A percentile compares a stretch with the other conserved stretches of the same genome.
Evolutionary conservation across 2,329 filamentous ascomycete species (phyloP).

Genomic region (Chaetomium sp.): DNA sequence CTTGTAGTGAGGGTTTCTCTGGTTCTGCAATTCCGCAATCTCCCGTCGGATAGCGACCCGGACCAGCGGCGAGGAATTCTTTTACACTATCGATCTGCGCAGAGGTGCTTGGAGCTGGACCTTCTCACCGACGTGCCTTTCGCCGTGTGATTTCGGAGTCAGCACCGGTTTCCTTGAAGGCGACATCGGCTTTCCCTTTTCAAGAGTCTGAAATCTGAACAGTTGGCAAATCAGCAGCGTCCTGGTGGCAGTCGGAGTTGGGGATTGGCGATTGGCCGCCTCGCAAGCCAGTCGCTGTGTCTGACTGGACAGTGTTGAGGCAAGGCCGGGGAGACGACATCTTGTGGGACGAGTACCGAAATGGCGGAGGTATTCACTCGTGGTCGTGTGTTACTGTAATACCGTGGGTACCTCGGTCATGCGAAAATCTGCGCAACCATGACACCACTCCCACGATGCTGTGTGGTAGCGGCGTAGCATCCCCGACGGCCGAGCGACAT

Average conservation of each 20-base stretch:
- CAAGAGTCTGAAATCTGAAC: constrained; percentile 25
- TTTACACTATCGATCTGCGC: constrained; percentile 3
- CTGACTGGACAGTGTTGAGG: constrained; percentile 16
- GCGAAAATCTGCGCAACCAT: constrained; percentile 12
- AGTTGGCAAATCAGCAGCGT: constrained; percentile 31
- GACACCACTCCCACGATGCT: neutral
- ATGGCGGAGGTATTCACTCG: constrained; percentile 27
- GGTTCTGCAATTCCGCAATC: constrained; percentile 16
- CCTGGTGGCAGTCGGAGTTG: constrained; percentile 33
- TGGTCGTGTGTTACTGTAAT: constrained; percentile 33
- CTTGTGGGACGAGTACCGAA: neutral
- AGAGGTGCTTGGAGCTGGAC: neutral
- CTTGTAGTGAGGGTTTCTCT: neutral
- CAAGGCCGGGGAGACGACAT: constrained; percentile 17
- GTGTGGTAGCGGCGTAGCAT: constrained; percentile 29
- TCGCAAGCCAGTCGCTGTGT: constrained; percentile 30
- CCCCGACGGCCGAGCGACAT: constrained; percentile 19
- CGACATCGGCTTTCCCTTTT: constrained; percentile 16
- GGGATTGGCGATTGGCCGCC: constrained; percentile 44
- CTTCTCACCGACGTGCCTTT: neutral
- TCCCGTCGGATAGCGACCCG: constrained; percentile 20
- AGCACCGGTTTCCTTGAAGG: neutral
- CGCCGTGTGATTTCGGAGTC: constrained; percentile 9
- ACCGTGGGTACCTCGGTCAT: constrained; percentile 30
- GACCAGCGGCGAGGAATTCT: neutral